phyloP scores from a whole-genome alignment of 148 eudicot species.

The Rhododendron mucronatum region DNA sequence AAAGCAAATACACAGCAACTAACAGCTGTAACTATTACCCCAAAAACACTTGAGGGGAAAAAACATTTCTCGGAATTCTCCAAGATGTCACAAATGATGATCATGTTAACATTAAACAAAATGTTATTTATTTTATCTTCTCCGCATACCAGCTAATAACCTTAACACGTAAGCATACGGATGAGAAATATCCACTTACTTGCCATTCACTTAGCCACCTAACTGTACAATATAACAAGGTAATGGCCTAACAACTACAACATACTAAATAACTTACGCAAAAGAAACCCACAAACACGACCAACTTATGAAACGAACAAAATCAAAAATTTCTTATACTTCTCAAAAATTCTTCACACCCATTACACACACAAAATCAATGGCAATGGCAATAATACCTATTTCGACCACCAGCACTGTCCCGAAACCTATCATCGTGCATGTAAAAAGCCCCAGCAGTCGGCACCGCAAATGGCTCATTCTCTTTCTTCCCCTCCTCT shows the following conservation, averaged over 20 bases:
- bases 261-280: not conserved
- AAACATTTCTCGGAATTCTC: too few species aligned
- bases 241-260: not conserved
- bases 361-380: not conserved
- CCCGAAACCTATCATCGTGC: slow-evolving; percentile 93
- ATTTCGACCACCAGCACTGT: slow-evolving; percentile 59
- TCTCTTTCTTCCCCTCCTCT: slow-evolving; percentile 57
- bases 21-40: too few species aligned
- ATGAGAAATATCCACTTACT: not conserved
- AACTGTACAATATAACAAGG: not conserved
- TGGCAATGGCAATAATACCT: slow-evolving; percentile 43
- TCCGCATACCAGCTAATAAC: not conserved
- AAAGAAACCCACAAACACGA: not conserved
- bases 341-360: not conserved
- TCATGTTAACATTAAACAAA: not conserved
- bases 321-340: not conserved
- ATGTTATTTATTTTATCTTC: not conserved
- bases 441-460: slow-evolving; percentile 95
- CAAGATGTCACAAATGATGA: not conserved
- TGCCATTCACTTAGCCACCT: not conserved
- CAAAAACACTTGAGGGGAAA: too few species aligned
- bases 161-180: not conserved
- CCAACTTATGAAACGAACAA: not conserved
- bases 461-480: slow-evolving; percentile 90
- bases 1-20: too few species aligned